Evolutionary conservation across 2,329 filamentous ascomycete genomes (phyloP), one percentile per base, ranked within the genome.

Genomic region (Podosphaera xanthii): DNA sequence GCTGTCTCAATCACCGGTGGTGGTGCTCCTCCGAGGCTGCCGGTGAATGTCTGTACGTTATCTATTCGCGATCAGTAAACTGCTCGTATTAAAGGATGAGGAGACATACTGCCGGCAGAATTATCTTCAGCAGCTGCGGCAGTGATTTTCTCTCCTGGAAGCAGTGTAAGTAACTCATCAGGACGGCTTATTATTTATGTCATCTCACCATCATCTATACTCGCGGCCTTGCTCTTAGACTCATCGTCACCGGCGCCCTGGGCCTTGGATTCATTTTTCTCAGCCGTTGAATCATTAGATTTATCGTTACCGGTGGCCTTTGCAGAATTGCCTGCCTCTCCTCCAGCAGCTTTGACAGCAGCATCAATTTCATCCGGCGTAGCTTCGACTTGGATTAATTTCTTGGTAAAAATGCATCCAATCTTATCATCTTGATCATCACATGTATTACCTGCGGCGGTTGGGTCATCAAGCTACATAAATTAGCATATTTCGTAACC

Each of bases 371-470:
- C 77, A 3, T 70, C 76, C 10, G 72, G 70, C 0, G 72, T 75
- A 31, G 76, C 75, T 61, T 80, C 78, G 38, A 78, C 70, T 5
- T 80, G 76, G 9, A 79, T 71, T 4, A 79, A 72, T 14, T 72
- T 71, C 61, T 75, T 67, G 5, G 72, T 72, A 65, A 77, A 79
- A 66, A 81, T 80, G 65, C 78, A 81, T 6, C 78, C 78, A 2
- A 70, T 69, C 1, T 70, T 65, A 60, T 79, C 75, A 54, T 75
- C 67, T 2, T 63, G 68, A 22, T 70, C 71, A 61, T 80, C 72
- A 63, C 78, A 81, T 36, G 73, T 74, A 65, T 77, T 76, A 9
- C 76, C 76, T 31, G 66, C 67, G 33, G 63, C 75, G 57, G 76
- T 77, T n/a, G 66, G 63, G 62, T 75, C 76, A 48, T 58, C 62